These are phyloP conservation scores for barley (Hordeum vulgare) DNA, from an alignment of 176 grass and related monocot species.

Conservation along the genomic window MorexV3_pseudomolecules_assembly NC_058524.1:553382948-553383447, in stretches of 20 bases:
- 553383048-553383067: background rate
- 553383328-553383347: conserved; percentile 89
- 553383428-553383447: background rate
- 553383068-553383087: background rate
- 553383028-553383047: conserved; percentile 69
- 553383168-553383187: conserved; percentile 13
- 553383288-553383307: background rate
- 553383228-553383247: conserved; percentile 26
- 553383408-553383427: background rate
- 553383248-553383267: background rate
- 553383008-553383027: conserved; percentile 89
- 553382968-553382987: conserved; percentile 77
- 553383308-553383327: conserved; percentile 75
- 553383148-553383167: conserved; percentile 32
- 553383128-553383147: conserved; percentile 34
- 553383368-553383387: conserved; percentile 66
- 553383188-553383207: conserved; percentile 11
- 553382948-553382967: conserved; percentile 25
- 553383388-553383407: background rate
- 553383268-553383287: too few species aligned
- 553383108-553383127: background rate
- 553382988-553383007: conserved; percentile 62
- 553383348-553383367: conserved; percentile 87
- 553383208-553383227: background rate
- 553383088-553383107: background rate